Percentiles rank a stretch among this genome's conserved stretches.
These are phyloP conservation scores for Nicotiana tomentosiformis DNA, from an alignment of 257 asterid genomes.

Conservation along the genomic window DNA sequence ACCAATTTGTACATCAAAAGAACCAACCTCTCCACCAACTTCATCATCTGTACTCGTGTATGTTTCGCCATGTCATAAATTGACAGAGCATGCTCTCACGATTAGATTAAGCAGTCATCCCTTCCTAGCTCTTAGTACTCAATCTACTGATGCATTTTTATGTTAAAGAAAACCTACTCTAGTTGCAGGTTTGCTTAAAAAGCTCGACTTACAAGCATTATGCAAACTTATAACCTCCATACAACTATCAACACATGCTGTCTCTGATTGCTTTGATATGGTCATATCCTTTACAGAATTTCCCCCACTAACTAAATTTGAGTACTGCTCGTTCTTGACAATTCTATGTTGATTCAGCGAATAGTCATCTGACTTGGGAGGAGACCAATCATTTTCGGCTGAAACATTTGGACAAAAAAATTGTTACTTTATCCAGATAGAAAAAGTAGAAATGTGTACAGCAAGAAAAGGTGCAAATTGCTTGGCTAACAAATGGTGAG, in stretches of 20 bases:
- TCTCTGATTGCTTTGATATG: constrained; percentile 6
- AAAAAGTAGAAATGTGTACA: not conserved
- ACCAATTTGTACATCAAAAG: constrained; percentile 6
- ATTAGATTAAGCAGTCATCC: not conserved
- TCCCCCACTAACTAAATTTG: not conserved
- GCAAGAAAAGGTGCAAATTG: not conserved
- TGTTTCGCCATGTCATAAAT: not conserved
- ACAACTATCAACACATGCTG: not conserved
- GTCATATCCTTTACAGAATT: not conserved
- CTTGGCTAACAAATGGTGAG: not conserved
- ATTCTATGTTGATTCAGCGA: not conserved
- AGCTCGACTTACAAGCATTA: constrained; percentile 4
- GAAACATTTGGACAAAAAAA: not conserved
- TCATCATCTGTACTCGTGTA: not conserved
- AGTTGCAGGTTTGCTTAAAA: not conserved
- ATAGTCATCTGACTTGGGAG: constrained; percentile 6
- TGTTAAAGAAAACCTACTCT: constrained; percentile 1
- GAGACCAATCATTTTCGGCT: constrained; percentile 12
- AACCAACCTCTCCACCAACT: not conserved
- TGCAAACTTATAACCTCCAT: constrained; percentile 6
- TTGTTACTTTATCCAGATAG: not conserved
- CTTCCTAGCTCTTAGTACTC: not conserved
- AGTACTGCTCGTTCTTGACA: not conserved
- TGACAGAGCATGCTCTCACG: not conserved
- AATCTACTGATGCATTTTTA: not conserved